Base-by-base conservation (phyloP, 2,329 filamentous ascomycete species). In the Dendrostoma leiphaemia region DNA sequence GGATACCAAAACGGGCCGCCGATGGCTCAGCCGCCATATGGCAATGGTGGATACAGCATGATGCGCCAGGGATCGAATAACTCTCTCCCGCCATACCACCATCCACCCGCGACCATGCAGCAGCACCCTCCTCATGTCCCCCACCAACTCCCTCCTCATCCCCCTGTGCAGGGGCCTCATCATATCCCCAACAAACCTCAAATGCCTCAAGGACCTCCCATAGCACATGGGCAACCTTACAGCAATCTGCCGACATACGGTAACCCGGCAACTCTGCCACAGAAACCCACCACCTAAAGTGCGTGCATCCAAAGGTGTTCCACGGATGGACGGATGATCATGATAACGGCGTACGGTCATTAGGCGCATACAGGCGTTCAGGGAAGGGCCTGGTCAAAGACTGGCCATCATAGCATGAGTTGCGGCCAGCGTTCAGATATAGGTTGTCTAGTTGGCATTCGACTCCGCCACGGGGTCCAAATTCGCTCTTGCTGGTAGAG, bases 241-340 rank as follows among this genome's bases (percentile, higher is more conserved):
- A 76, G 73, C 57, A 79, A 82, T 61, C 68, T 84, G 59, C 80
- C 79, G 40, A 76, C 73, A 54, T 84, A 83, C 61, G 81, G 81
- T 60, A 84, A 84, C 66, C 81, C 81, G 54, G 80, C 81, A 29
- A 79, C 79, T 29, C 66, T 84, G 64, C 81, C 81, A 56, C 81
- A 84, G 64, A 84, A 84, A 69, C 81, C 81, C 55, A 71, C 77
- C 31, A 74, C 75, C 56, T 67, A 65, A 55, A 56, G 57, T 60
- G 47, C 34, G 59, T 51, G 62, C 57, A 63, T 62, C n/a, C 37
- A 47, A 47, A 49, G 60, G 59, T 59, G 58, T 56, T 47, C 9
- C 17, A 57, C 34, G 55, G 61, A 57, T 35, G 49, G 17, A 19
- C 53, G 59, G 52, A 48, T 56, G 47, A 53, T 53, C 52, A 57